Evolutionary conservation across 306 rosid genomes (phyloP), one percentile per base, ranked within the genome.

Genomic region (Ochetophila trinervis): DNA sequence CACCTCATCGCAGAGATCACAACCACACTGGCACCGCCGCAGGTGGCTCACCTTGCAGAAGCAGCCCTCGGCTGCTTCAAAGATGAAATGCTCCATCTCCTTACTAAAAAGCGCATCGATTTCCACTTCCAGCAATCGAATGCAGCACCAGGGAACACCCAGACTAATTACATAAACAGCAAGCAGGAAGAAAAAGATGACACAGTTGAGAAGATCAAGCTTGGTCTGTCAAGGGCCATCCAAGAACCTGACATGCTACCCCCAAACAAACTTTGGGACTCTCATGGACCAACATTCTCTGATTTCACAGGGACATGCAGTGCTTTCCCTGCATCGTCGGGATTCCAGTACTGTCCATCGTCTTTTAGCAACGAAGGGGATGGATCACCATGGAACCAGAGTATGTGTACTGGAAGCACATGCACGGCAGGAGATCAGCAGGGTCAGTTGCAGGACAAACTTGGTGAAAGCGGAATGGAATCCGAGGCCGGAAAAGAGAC

Each of bases 61-160:
- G 91, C 94, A n/a, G 96, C 96, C 0, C 91, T 87, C 0, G 94
- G 96, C 67, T 87, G 94, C 82, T 89, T 89, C 68, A 89, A 89
- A 78, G 96, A 89, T 35, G 94, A 87, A 83, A 83, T 89, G 74
- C 89, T 80, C 69, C 95, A 89, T 68, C 91, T 89, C 70, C 90
- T 89, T 24, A 84, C 87, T 0, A 91, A 82, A 81, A 86, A 74
- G 70, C 87, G 83, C 21, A 69, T 84, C 0, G 83, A 79, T 72
- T 87, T 80, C 82, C 98, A 87, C 72, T 74, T 79, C 69, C 98
- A 86, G 8, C 84, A 82, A 51, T 68, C 85, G n/a, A 67, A 78
- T 24, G 66, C 71, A 13, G 61, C 66, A 11, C 37, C 61, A 4
- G 83, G 79, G 45, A 82, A 74, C 45, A 63, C 74, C 52, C 36